Evolutionary conservation across 495 filamentous ascomycete genomes (phyloP).

Genomic region (Clohesyomyces aquaticus): DNA sequence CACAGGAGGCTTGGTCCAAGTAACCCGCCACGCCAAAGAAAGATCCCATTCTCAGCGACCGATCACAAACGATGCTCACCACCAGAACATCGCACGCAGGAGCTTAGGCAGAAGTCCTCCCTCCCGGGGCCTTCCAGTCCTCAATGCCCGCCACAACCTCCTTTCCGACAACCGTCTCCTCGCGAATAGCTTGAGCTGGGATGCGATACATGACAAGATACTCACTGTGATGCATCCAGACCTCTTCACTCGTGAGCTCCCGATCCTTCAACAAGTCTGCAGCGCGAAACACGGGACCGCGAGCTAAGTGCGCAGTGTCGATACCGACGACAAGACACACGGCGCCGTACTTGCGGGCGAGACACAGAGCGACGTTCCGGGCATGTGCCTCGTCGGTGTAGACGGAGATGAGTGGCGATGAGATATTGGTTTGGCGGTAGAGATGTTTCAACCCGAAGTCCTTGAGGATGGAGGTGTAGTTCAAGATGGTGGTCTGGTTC

Average conservation of each 20-base stretch:
- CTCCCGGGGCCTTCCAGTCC: not conserved
- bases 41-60: not conserved
- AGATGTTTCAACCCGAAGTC: constrained; percentile 34
- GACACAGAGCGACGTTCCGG: constrained; percentile 17
- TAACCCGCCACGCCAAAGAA: too few species aligned
- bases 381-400: constrained; percentile 31
- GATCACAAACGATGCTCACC: not conserved
- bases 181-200: constrained; percentile 23
- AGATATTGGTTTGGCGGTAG: constrained; percentile 29
- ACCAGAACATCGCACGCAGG: not conserved
- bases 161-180: constrained; percentile 5
- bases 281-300: constrained; percentile 37
- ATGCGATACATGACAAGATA: constrained; percentile 31
- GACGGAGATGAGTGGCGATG: constrained; percentile 36
- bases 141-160: not conserved
- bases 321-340: constrained; percentile 16
- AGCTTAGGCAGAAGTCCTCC: too few species aligned
- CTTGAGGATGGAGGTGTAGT: constrained; percentile 8
- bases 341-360: constrained; percentile 11
- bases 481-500: constrained; percentile 30
- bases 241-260: not conserved
- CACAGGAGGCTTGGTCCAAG: too few species aligned
- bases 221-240: constrained; percentile 23
- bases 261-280: constrained; percentile 14
- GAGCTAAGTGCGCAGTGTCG: constrained; percentile 26